Conservation (phyloP, 208 protist species). For the Sergeia podlipaevii region DNA sequence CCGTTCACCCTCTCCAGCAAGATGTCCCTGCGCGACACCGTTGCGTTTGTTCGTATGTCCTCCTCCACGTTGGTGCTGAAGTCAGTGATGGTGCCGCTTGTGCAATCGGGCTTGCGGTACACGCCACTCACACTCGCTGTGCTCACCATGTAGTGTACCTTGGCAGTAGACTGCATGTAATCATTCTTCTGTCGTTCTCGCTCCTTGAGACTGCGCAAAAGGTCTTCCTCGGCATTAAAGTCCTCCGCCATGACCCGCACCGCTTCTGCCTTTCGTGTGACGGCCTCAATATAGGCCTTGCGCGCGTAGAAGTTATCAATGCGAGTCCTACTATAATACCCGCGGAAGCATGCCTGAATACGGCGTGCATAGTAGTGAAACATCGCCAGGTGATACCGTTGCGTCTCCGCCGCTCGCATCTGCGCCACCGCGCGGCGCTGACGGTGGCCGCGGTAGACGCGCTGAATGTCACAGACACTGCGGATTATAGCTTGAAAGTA, state of each 20-base stretch:
- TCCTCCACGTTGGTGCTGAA: constrained; percentile 45
- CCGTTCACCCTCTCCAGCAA: constrained; percentile 11
- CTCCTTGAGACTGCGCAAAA: constrained; percentile 6
- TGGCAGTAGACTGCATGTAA: constrained; percentile 36
- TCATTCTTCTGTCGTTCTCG: not conserved
- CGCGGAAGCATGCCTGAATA: constrained; percentile 70
- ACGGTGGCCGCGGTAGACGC: constrained; percentile 45
- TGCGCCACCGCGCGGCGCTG: constrained; percentile 18
- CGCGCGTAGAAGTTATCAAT: constrained; percentile 61
- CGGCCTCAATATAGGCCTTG: constrained; percentile 41
- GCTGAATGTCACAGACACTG: constrained; percentile 37
- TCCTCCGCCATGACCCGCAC: constrained; percentile 22
- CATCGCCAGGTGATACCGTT: constrained; percentile 21
- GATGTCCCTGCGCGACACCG: constrained; percentile 12
- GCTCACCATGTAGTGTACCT: constrained; percentile 48
- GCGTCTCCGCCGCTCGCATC: constrained; percentile 4
- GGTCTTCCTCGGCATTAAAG: constrained; percentile 17
- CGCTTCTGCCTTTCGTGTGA: constrained; percentile 22
- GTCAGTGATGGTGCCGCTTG: constrained; percentile 2
- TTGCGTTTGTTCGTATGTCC: constrained; percentile 35
- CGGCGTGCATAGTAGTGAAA: constrained; percentile 66
- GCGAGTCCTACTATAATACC: constrained; percentile 40
- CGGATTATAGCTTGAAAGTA: constrained; percentile 14
- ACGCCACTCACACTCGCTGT: constrained; percentile 44
- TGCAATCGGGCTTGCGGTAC: constrained; percentile 20